Conservation (phyloP, 2,329 filamentous ascomycete genomes). For the Coleophoma cylindrospora region DNA sequence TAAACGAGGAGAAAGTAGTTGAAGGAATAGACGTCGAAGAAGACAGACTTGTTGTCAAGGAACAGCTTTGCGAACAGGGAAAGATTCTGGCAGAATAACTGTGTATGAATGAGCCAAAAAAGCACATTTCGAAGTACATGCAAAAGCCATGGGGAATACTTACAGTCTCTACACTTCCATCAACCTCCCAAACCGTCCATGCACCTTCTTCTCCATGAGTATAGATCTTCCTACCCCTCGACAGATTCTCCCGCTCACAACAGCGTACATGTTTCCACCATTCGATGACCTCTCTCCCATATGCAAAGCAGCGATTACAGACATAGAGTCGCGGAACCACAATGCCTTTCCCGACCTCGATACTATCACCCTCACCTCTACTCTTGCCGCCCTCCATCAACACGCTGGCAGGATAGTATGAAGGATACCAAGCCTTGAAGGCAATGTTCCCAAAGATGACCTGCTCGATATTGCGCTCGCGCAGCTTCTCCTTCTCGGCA, state of each 20-base stretch:
- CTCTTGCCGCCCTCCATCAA: conserved; percentile 60
- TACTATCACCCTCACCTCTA: conserved; percentile 9
- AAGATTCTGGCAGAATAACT: conserved; percentile 90
- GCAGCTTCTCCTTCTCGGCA: conserved; percentile 4
- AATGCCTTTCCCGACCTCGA: conserved; percentile 10
- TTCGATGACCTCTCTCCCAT: conserved; percentile 59
- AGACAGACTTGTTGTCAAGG: conserved; percentile 96
- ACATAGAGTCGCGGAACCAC: conserved; percentile 71
- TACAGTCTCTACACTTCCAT: conserved; percentile 78
- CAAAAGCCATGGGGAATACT: conserved; percentile 19
- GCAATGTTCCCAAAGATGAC: conserved; percentile 79
- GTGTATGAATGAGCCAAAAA: background rate
- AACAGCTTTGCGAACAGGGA: conserved; percentile 97
- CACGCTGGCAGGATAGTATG: conserved; percentile 58
- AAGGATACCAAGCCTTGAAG: conserved; percentile 90
- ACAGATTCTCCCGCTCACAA: conserved; percentile 42
- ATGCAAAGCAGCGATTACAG: conserved; percentile 92
- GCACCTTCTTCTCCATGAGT: conserved; percentile 60
- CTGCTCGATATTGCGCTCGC: conserved; percentile 75
- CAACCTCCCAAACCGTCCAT: conserved; percentile 88
- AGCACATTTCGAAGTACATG: background rate
- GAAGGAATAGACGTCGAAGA: conserved; percentile 93
- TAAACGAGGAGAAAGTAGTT: conserved; percentile 91
- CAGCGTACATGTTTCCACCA: conserved; percentile 54
- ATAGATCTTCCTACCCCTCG: conserved; percentile 73